Evolutionary conservation across 352 stramenopile genomes (phyloP).

Genomic region (Phytophthora crassamura): DNA sequence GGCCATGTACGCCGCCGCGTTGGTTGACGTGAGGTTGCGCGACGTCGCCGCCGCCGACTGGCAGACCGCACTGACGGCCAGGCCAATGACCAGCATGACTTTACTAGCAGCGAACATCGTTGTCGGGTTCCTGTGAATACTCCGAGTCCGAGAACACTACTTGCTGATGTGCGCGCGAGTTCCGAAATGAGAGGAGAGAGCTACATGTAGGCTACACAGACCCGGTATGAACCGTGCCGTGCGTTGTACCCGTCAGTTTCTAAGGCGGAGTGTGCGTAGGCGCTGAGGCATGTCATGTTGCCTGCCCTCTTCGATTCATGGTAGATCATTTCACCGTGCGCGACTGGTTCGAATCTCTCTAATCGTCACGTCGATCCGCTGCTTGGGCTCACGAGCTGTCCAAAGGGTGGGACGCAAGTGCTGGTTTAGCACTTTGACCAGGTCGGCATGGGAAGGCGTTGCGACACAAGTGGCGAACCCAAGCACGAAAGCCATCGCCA

Average conservation of each 20-base stretch:
- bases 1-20: constrained; percentile 41
- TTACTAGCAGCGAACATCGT: constrained; percentile 29
- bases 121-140: not conserved
- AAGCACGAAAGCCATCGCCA: too few species aligned
- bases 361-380: constrained; percentile 7
- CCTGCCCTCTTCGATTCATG: constrained; percentile 17
- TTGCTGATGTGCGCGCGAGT: constrained; percentile 14
- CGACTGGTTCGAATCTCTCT: constrained; percentile 18
- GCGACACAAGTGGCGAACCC: too few species aligned
- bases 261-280: not conserved
- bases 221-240: too few species aligned
- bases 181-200: constrained; percentile 23
- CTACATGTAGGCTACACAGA: too few species aligned
- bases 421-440: constrained; percentile 4
- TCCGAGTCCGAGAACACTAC: not conserved
- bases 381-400: constrained; percentile 10
- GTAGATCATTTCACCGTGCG: constrained; percentile 15
- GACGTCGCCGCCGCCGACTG: constrained; percentile 8
- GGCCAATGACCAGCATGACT: constrained; percentile 14
- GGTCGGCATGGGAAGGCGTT: too few species aligned
- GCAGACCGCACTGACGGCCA: constrained; percentile 14
- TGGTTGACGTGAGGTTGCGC: constrained; percentile 33
- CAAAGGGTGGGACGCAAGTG: constrained; percentile 6
- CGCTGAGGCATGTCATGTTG: constrained; percentile 4
- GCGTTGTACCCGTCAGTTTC: constrained; percentile 29